phyloP scores from a whole-genome alignment of 2,329 filamentous ascomycete species.

The Cercospora berteroae region DNA sequence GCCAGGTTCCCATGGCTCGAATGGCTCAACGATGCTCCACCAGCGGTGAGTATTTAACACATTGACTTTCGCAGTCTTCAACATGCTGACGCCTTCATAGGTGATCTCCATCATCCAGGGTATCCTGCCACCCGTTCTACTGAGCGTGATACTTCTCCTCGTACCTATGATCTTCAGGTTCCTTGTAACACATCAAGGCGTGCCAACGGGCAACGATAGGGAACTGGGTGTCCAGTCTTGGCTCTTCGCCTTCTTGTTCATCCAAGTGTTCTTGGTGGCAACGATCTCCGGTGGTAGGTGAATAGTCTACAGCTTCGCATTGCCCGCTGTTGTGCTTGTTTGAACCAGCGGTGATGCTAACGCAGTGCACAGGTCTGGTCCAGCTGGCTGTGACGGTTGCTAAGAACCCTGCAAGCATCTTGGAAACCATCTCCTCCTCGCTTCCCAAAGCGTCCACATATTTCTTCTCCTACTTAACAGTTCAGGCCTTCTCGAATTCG shows the following conservation, averaged over 20 bases:
- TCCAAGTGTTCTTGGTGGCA: conserved; percentile 90
- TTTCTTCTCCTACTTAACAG: conserved; percentile 97
- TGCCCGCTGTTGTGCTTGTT: not conserved
- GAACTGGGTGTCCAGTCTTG: conserved; percentile 84
- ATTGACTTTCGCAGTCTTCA: not conserved
- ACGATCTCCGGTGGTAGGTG: conserved; percentile 77
- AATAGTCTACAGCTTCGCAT: conserved; percentile 43
- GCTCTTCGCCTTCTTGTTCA: conserved; percentile 92
- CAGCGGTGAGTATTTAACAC: conserved; percentile 34
- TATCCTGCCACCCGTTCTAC: conserved; percentile 75
- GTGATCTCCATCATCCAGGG: conserved; percentile 72
- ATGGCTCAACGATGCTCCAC: conserved; percentile 65
- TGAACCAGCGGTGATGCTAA: not conserved
- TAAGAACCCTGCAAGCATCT: conserved; percentile 64
- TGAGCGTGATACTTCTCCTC: conserved; percentile 75
- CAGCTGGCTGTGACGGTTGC: conserved; percentile 53
- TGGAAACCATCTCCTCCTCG: conserved; percentile 70
- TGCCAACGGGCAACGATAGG: conserved; percentile 76
- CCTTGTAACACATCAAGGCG: conserved; percentile 70
- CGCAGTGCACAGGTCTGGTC: not conserved
- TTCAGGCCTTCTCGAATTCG: conserved; percentile 87
- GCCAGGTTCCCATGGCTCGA: conserved; percentile 64
- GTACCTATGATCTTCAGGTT: conserved; percentile 76
- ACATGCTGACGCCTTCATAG: not conserved
- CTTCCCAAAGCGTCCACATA: conserved; percentile 89